A percentile compares a stretch with the other conserved stretches of the same genome.
phyloP scores from a whole-genome alignment of 1,284 basidiomycete species.

The Apiotrichum veenhuisii region DNA sequence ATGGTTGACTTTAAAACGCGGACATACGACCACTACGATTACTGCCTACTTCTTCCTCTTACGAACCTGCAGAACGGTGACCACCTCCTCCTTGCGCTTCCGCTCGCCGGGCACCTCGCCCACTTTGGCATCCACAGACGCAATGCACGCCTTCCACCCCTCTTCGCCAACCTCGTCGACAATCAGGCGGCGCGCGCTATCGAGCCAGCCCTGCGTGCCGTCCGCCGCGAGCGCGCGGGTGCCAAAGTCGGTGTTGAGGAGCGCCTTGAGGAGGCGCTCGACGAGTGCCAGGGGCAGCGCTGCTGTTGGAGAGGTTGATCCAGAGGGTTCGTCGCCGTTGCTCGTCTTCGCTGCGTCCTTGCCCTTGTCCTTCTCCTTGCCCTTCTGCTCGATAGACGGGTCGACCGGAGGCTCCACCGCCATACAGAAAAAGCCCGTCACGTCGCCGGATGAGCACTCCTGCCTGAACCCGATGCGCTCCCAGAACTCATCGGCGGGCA shows the following conservation, averaged over 20 bases:
- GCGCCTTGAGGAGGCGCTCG: slow-evolving; percentile 62
- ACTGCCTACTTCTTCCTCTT: slow-evolving; percentile 43
- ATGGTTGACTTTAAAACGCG: too few relatives aligned
- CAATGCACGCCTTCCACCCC: slow-evolving; percentile 25
- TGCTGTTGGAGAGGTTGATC: too few relatives aligned
- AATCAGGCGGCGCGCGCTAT: slow-evolving; percentile 53
- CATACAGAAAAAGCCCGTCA: slow-evolving; percentile 80
- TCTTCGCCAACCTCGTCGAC: slow-evolving; percentile 36
- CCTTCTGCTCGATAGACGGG: background rate
- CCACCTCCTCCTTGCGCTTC: slow-evolving; percentile 38
- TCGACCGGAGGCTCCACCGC: background rate
- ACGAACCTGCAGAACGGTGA: slow-evolving; percentile 48
- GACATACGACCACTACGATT: background rate
- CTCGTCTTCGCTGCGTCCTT: background rate
- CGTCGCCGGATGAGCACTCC: slow-evolving; percentile 77
- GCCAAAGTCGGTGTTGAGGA: slow-evolving; percentile 75
- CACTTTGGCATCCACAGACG: slow-evolving; percentile 23
- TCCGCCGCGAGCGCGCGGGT: slow-evolving; percentile 61
- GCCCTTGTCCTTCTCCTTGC: background rate
- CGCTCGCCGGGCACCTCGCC: slow-evolving; percentile 1
- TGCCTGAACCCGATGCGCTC: slow-evolving; percentile 91
- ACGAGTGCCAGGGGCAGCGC: slow-evolving; percentile 62
- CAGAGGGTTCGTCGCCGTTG: background rate
- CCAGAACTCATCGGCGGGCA: slow-evolving; percentile 74
- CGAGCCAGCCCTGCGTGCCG: slow-evolving; percentile 67